Evolutionary conservation across 495 filamentous ascomycete genomes (phyloP).

Genomic region (Monascus purpureus): DNA sequence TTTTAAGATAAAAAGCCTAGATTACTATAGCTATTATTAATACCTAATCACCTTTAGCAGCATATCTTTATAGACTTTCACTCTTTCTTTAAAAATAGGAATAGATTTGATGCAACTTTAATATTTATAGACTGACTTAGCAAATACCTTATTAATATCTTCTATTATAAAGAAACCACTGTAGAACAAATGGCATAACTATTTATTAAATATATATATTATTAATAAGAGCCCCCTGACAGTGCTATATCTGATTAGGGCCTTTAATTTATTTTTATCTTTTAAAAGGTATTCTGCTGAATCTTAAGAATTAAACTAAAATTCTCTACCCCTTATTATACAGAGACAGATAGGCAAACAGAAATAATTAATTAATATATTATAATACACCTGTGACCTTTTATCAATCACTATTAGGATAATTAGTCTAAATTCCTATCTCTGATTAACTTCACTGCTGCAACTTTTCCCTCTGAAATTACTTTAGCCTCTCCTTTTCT

Average conservation of each 20-base stretch:
- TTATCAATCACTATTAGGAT: slow-evolving; percentile 13
- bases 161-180: background rate
- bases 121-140: slow-evolving; percentile 9
- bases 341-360: slow-evolving; percentile 16
- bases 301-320: background rate
- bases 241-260: slow-evolving; percentile 4
- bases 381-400: slow-evolving; percentile 12
- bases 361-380: slow-evolving; percentile 10
- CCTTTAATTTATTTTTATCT: slow-evolving; percentile 3
- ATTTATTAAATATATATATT: slow-evolving; percentile 1
- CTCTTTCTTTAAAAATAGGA: slow-evolving; percentile 2
- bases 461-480: background rate
- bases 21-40: no score
- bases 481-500: slow-evolving; percentile 3
- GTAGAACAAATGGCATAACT: slow-evolving; percentile 2
- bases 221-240: slow-evolving; percentile 1
- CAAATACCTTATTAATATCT: slow-evolving; percentile 8
- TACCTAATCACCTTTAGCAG: no score
- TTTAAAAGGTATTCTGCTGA: slow-evolving; percentile 2
- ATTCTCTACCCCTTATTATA: slow-evolving; percentile 14
- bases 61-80: slow-evolving; percentile 16
- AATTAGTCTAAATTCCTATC: slow-evolving; percentile 13
- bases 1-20: no score
- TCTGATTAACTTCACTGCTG: slow-evolving; percentile 11
- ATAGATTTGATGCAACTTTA: slow-evolving; percentile 6